Conservation (phyloP, 23 red algal genomes). For the Chondrus crispus region DNA sequence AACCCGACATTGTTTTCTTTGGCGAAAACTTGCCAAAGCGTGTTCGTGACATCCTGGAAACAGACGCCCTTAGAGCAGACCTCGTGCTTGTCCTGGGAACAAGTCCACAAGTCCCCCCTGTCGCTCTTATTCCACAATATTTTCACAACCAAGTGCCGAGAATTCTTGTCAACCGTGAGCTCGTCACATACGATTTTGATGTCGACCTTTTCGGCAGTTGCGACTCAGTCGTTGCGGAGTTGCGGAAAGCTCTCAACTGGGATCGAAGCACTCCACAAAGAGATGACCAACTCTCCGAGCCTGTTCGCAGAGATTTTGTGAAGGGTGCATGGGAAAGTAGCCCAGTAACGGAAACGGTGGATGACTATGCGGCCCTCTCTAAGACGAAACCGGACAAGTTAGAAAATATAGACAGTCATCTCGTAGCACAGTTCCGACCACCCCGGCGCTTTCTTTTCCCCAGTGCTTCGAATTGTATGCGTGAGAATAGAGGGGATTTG, state of each 20-base stretch:
- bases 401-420: too few relatives aligned
- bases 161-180: conserved; percentile 86
- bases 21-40: conserved; percentile 72
- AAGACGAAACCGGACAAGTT: too few relatives aligned
- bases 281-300: too few relatives aligned
- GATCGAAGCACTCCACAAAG: background rate
- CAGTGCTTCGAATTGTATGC: too few relatives aligned
- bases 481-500: too few relatives aligned
- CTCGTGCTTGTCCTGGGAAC: conserved; percentile 92
- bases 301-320: too few relatives aligned
- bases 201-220: conserved; percentile 81
- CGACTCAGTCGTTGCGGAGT: conserved; percentile 54
- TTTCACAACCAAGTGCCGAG: conserved; percentile 48
- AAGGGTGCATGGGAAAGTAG: too few relatives aligned
- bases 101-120: conserved; percentile 78
- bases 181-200: conserved; percentile 74
- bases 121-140: conserved; percentile 60
- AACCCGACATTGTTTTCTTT: conserved; percentile 98
- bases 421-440: too few relatives aligned
- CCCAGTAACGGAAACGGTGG: too few relatives aligned
- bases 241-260: conserved; percentile 36
- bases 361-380: too few relatives aligned
- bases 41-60: conserved; percentile 22
- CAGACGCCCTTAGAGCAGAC: conserved; percentile 68
- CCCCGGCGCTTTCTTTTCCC: too few relatives aligned